Conservation (phyloP, 805 yeast species). For the Candida maltosa region DNA sequence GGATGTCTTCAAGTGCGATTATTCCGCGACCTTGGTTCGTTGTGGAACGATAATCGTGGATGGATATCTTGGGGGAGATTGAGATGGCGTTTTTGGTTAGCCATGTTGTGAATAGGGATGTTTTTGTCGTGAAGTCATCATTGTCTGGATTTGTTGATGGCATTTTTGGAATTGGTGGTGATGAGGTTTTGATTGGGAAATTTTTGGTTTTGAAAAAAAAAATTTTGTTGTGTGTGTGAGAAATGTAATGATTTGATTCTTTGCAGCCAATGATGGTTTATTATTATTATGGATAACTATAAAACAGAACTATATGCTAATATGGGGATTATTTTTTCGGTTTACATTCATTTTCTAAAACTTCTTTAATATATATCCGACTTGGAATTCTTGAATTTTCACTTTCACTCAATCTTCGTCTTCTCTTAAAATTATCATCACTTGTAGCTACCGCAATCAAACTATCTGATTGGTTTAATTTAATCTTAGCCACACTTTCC, state of each 20-base stretch:
- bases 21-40: slow-evolving; percentile 76
- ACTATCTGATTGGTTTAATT: slow-evolving; percentile 12
- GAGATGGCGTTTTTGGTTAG: slow-evolving; percentile 29
- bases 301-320: too few relatives aligned
- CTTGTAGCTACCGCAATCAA: slow-evolving; percentile 37
- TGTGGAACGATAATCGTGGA: slow-evolving; percentile 55
- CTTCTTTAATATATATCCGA: slow-evolving; percentile 14
- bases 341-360: slow-evolving; percentile 10
- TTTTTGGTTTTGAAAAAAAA: too few relatives aligned
- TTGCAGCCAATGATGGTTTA: too few relatives aligned
- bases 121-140: too few relatives aligned
- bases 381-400: slow-evolving; percentile 13
- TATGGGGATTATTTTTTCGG: slow-evolving; percentile 9
- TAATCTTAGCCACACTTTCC: slow-evolving; percentile 23
- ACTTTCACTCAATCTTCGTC: slow-evolving; percentile 10
- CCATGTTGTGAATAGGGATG: too few relatives aligned
- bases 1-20: slow-evolving; percentile 59
- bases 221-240: too few relatives aligned
- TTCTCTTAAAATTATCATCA: slow-evolving; percentile 39
- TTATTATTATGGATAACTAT: too few relatives aligned
- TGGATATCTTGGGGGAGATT: slow-evolving; percentile 53
- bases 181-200: too few relatives aligned
- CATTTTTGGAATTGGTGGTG: too few relatives aligned
- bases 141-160: too few relatives aligned
- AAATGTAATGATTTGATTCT: too few relatives aligned